phyloP scores from a whole-genome alignment of 352 stramenopile species.

The Phytophthora sansomeana region DNA sequence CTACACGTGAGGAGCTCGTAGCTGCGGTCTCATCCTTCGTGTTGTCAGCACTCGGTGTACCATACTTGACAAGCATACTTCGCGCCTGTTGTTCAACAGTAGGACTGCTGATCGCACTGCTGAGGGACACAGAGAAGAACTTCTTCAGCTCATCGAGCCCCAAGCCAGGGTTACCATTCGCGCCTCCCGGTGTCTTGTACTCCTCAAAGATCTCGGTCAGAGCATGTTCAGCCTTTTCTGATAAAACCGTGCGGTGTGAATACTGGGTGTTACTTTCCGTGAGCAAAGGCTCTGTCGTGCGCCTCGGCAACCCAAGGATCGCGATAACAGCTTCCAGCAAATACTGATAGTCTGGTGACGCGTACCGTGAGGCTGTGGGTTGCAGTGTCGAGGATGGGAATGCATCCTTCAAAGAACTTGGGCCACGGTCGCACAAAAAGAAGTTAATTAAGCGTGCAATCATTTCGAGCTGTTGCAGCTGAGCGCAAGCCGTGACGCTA shows the following conservation, averaged over 20 bases:
- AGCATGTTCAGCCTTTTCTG: slow-evolving; percentile 75
- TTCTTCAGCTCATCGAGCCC: slow-evolving; percentile 67
- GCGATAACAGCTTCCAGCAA: slow-evolving; percentile 89
- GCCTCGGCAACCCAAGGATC: slow-evolving; percentile 78
- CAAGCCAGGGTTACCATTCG: slow-evolving; percentile 40
- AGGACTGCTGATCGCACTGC: slow-evolving; percentile 55
- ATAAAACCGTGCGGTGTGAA: slow-evolving; percentile 71
- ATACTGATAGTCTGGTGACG: slow-evolving; percentile 89
- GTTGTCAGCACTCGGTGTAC: slow-evolving; percentile 27
- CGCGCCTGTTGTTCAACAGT: slow-evolving; percentile 72
- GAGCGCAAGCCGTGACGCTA: slow-evolving; percentile 53
- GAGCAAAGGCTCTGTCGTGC: slow-evolving; percentile 69
- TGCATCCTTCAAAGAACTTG: slow-evolving; percentile 70
- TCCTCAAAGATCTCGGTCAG: slow-evolving; percentile 84
- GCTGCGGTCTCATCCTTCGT: slow-evolving; percentile 38
- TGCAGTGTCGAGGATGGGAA: slow-evolving; percentile 70
- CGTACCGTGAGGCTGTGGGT: slow-evolving; percentile 55
- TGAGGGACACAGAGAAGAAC: slow-evolving; percentile 79
- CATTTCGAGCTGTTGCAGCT: slow-evolving; percentile 73
- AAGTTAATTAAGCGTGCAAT: slow-evolving; percentile 84
- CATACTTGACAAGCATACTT: slow-evolving; percentile 78
- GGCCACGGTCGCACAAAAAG: slow-evolving; percentile 78
- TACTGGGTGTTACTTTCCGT: slow-evolving; percentile 75
- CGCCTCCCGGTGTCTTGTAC: slow-evolving; percentile 48
- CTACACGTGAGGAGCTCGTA: slow-evolving; percentile 44